Conservation (phyloP, 2,329 filamentous ascomycete genomes). For the Aspergillus nomiae region DNA sequence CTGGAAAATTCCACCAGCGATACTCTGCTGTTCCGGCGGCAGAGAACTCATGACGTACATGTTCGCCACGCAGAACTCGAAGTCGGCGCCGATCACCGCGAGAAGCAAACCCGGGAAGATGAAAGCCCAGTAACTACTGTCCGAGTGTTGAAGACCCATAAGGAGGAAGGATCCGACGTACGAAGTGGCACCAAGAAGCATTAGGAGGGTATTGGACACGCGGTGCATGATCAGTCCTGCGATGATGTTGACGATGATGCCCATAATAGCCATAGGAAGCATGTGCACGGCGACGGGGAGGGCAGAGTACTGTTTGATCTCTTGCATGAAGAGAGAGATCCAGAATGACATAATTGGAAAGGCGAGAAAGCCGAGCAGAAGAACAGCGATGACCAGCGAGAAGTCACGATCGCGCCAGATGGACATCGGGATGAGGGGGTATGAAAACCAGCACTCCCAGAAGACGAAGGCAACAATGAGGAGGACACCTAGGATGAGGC, state of each 20-base stretch:
- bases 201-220: slow-evolving; percentile 66
- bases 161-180: slow-evolving; percentile 53
- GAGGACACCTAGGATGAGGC: slow-evolving; percentile 61
- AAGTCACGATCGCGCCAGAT: slow-evolving; percentile 66
- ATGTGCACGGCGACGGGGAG: slow-evolving; percentile 64
- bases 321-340: slow-evolving; percentile 67
- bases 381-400: slow-evolving; percentile 52
- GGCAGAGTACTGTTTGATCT: slow-evolving; percentile 54
- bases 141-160: slow-evolving; percentile 56
- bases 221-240: slow-evolving; percentile 64
- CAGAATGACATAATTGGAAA: slow-evolving; percentile 65
- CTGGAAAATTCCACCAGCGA: slow-evolving; percentile 69
- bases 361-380: slow-evolving; percentile 63
- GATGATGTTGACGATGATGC: slow-evolving; percentile 64
- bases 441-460: slow-evolving; percentile 60
- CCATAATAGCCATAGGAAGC: slow-evolving; percentile 66
- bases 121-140: slow-evolving; percentile 66
- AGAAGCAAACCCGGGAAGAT: slow-evolving; percentile 64
- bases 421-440: slow-evolving; percentile 57
- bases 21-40: slow-evolving; percentile 62
- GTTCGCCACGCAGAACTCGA: slow-evolving; percentile 71
- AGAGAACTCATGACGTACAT: slow-evolving; percentile 72
- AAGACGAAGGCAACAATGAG: slow-evolving; percentile 60
- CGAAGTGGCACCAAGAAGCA: slow-evolving; percentile 53
- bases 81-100: slow-evolving; percentile 66